These are phyloP conservation scores for Coniferiporia sulphurascens DNA, from an alignment of 1,284 basidiomycete species.

Conservation along the genomic window DNA sequence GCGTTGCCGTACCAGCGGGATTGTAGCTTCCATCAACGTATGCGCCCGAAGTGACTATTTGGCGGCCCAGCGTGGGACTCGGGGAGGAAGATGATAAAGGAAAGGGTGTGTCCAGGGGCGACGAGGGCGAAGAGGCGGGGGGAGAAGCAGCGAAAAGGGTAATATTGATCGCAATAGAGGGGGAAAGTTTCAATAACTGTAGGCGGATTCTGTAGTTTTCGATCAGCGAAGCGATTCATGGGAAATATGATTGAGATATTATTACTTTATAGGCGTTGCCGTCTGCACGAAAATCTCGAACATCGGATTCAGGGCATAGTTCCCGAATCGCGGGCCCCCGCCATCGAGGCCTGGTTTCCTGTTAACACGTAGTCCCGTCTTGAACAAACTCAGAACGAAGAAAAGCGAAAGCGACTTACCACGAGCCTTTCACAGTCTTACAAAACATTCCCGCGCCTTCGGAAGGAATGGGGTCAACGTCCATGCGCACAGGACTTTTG, in stretches of 20 bases:
- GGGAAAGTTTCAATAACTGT: conserved; percentile 46
- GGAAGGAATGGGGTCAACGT: conserved; percentile 73
- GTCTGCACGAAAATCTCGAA: conserved; percentile 57
- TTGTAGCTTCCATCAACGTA: conserved; percentile 55
- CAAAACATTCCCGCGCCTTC: conserved; percentile 92
- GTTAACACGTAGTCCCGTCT: conserved; percentile 3
- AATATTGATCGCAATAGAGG: conserved; percentile 50
- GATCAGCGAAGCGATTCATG: neutral
- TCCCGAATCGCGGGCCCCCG: conserved; percentile 61
- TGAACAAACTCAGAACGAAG: neutral
- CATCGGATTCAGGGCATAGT: conserved; percentile 63
- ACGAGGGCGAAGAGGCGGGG: conserved; percentile 1
- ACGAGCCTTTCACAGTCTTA: conserved; percentile 59
- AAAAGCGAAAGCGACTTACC: conserved; percentile 41
- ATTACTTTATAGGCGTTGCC: conserved; percentile 55
- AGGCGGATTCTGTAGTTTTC: conserved; percentile 51
- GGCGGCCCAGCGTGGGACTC: conserved; percentile 32
- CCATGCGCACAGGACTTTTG: conserved; percentile 58
- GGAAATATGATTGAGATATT: conserved; percentile 22
- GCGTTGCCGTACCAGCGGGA: conserved; percentile 63
- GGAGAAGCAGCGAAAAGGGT: conserved; percentile 45
- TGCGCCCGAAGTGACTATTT: conserved; percentile 67
- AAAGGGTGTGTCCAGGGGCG: neutral
- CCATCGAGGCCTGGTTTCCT: conserved; percentile 54
- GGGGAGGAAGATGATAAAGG: neutral